phyloP scores from a whole-genome alignment of 129 eudicot genomes.

The Mikania micrantha region DNA sequence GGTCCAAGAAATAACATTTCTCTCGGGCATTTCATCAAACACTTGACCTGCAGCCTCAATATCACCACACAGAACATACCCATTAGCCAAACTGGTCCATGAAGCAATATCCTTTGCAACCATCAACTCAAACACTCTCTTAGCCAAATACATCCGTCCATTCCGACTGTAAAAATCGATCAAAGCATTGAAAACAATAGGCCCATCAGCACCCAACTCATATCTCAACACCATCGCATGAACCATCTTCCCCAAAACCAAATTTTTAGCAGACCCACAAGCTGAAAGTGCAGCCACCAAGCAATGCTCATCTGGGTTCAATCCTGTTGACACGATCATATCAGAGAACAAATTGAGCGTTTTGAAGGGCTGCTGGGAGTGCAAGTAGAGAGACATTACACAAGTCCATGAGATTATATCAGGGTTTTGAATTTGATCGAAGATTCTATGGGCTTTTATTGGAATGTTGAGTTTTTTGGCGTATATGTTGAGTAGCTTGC shows the following conservation, averaged over 20 bases:
- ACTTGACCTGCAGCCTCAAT: slow-evolving; percentile 35
- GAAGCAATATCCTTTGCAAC: slow-evolving; percentile 47
- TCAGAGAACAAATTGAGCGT: slow-evolving; percentile 33
- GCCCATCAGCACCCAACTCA: slow-evolving; percentile 19
- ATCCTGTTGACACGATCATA: slow-evolving; percentile 2
- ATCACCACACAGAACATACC: slow-evolving; percentile 40
- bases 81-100: slow-evolving; percentile 63
- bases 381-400: slow-evolving; percentile 37
- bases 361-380: slow-evolving; percentile 31
- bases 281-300: slow-evolving; percentile 53
- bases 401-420: slow-evolving; percentile 58
- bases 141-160: slow-evolving; percentile 19
- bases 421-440: slow-evolving; percentile 38
- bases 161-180: slow-evolving; percentile 49
- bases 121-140: slow-evolving; percentile 35
- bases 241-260: slow-evolving; percentile 37
- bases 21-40: slow-evolving; percentile 51
- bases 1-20: slow-evolving; percentile 66
- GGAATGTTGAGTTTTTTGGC: slow-evolving; percentile 33
- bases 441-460: slow-evolving; percentile 27
- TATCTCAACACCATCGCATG: slow-evolving; percentile 56
- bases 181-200: slow-evolving; percentile 46
- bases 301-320: slow-evolving; percentile 49
- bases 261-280: slow-evolving; percentile 36
- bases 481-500: slow-evolving; percentile 38